Conservation (phyloP, 164 flowering plant genomes). For the Liriodendron chinense region DNA sequence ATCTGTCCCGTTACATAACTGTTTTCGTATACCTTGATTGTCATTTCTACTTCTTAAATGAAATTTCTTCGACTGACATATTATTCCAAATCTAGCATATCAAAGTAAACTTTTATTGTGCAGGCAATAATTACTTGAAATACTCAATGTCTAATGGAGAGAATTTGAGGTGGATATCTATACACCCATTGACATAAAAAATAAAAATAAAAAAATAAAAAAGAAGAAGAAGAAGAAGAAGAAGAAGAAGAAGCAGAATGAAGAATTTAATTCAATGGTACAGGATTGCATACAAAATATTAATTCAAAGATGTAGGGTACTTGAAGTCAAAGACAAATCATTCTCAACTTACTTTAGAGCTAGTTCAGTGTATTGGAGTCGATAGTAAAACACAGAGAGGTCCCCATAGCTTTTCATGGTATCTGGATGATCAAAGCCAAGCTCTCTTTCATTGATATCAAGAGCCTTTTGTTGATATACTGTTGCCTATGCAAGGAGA, state of each 20-base stretch:
- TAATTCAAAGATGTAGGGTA: background rate
- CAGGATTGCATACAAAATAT: background rate
- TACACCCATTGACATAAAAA: background rate
- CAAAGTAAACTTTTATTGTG: too few relatives aligned
- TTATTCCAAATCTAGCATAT: too few relatives aligned
- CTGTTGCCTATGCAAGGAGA: constrained; percentile 55
- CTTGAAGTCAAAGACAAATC: background rate
- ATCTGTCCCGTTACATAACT: too few relatives aligned
- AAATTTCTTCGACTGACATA: too few relatives aligned
- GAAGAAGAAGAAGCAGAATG: background rate
- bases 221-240: too few relatives aligned
- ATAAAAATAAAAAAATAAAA: too few relatives aligned
- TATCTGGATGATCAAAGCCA: constrained; percentile 94
- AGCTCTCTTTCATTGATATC: constrained; percentile 95
- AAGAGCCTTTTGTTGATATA: constrained; percentile 91
- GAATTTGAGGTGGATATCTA: background rate
- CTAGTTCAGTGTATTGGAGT: constrained; percentile 83
- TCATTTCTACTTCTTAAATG: too few relatives aligned
- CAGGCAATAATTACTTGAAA: too few relatives aligned
- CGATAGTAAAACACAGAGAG: constrained; percentile 95
- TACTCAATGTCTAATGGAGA: too few relatives aligned
- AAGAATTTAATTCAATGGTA: background rate
- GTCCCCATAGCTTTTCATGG: constrained; percentile 96
- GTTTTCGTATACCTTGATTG: too few relatives aligned
- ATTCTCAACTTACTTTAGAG: constrained; percentile 63